phyloP scores from a whole-genome alignment of 495 filamentous ascomycete genomes.

The Podospora comata region DNA sequence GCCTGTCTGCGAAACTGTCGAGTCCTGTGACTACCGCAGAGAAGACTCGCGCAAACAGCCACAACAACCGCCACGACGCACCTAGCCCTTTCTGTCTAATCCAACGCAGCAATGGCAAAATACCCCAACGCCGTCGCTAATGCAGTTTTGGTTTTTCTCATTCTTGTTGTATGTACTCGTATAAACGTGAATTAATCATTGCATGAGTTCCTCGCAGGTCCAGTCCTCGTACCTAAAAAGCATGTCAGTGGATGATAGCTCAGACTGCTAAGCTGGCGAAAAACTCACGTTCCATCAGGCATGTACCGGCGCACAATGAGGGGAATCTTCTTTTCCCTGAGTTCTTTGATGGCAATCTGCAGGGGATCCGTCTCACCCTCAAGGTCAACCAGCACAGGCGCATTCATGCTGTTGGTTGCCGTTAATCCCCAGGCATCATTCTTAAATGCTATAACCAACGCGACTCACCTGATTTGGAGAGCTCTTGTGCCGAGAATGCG shows the following conservation, averaged over 20 bases:
- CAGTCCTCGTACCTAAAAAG: slow-evolving; percentile 88
- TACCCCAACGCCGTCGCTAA: slow-evolving; percentile 35
- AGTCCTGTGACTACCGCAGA: neutral
- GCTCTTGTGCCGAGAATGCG: slow-evolving; percentile 90
- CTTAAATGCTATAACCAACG: neutral
- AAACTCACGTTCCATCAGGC: slow-evolving; percentile 87
- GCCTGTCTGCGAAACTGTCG: neutral
- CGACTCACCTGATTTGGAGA: slow-evolving; percentile 81
- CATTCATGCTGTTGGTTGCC: slow-evolving; percentile 73
- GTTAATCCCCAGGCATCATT: neutral
- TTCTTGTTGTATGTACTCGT: slow-evolving; percentile 5
- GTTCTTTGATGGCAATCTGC: slow-evolving; percentile 94
- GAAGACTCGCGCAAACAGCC: neutral
- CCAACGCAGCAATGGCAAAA: slow-evolving; percentile 2
- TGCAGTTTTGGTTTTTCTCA: slow-evolving; percentile 29
- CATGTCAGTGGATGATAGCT: neutral
- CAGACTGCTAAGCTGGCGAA: slow-evolving; percentile 10
- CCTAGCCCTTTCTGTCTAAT: neutral
- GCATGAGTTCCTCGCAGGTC: slow-evolving; percentile 92
- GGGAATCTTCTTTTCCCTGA: slow-evolving; percentile 97
- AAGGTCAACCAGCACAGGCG: slow-evolving; percentile 91
- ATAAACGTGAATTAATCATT: slow-evolving; percentile 24
- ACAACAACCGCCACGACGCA: neutral
- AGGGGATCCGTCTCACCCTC: slow-evolving; percentile 97
- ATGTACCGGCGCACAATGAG: slow-evolving; percentile 91